Percentiles rank a stretch among this genome's conserved stretches.
Evolutionary conservation across 2,329 filamentous ascomycete genomes (phyloP).

Genomic region (Rutstroemia sp.): DNA sequence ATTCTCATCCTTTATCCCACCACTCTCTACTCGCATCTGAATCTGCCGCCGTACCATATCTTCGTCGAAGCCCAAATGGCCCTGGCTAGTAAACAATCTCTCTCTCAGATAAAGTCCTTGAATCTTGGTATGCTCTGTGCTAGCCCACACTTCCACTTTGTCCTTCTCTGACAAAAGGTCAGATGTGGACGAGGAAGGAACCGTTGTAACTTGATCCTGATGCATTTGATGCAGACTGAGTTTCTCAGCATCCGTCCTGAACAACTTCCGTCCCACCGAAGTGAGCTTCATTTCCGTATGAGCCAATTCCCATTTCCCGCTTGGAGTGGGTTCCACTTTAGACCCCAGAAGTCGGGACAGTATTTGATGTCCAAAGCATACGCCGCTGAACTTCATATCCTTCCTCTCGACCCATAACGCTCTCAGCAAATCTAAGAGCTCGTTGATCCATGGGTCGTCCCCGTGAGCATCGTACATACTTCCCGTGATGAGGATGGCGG

Average conservation of each 20-base stretch:
- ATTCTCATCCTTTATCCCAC: slow-evolving; percentile 66
- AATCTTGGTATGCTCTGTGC: slow-evolving; percentile 58
- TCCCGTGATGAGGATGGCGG: slow-evolving; percentile 78
- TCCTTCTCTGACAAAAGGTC: slow-evolving; percentile 15
- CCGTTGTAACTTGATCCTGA: slow-evolving; percentile 55
- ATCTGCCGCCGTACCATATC: slow-evolving; percentile 55
- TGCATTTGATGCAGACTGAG: slow-evolving; percentile 74
- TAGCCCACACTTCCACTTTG: slow-evolving; percentile 55
- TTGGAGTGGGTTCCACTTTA: slow-evolving; percentile 57
- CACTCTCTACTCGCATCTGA: slow-evolving; percentile 59
- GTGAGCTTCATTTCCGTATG: slow-evolving; percentile 64
- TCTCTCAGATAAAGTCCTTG: slow-evolving; percentile 70
- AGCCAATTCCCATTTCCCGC: slow-evolving; percentile 72
- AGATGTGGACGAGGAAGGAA: slow-evolving; percentile 44
- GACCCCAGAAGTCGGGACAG: slow-evolving; percentile 63
- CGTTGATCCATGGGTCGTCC: slow-evolving; percentile 66
- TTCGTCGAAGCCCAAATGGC: slow-evolving; percentile 75
- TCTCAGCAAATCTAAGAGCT: slow-evolving; percentile 60
- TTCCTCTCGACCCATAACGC: slow-evolving; percentile 50
- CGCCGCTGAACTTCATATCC: slow-evolving; percentile 64
- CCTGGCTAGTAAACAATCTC: slow-evolving; percentile 69
- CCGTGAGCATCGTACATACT: slow-evolving; percentile 69
- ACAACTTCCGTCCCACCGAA: slow-evolving; percentile 61
- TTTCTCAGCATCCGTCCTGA: slow-evolving; percentile 40
- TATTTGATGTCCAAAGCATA: slow-evolving; percentile 88